Evolutionary conservation across 345 rosid species (phyloP), one percentile per base, ranked within the genome.

Genomic region (Lepidium sativum): DNA sequence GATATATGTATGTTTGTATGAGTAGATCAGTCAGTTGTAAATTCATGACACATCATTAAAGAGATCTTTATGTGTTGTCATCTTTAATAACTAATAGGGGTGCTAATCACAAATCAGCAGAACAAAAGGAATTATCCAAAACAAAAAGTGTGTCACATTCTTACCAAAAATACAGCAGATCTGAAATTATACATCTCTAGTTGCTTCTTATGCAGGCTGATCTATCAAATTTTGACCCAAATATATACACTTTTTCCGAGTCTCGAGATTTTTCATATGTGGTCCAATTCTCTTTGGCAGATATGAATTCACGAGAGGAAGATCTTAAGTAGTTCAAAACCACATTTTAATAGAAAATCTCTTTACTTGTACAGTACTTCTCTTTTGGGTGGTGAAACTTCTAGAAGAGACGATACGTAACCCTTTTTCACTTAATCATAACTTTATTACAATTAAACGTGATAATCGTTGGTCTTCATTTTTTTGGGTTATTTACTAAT

Each of bases 341-440:
- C 34, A 62, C 9, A 17, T 5, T 38, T 25, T 34, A 5, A 2
- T 34, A 6, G 15, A 49, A 49, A 51, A 12, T 39, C 41, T 52
- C 21, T 52, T 52, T 27, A 65, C 41, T 65, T 64, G 31, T 51
- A 64, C 25, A 7, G 41, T 65, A 37, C 57, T 21, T 48, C 11
- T 45, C 43, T 32, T 45, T 31, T n/a, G 10, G 32, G 33, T 49
- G 48, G 50, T 38, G 29, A 63, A 50, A 2, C 50, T 25, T 64
- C 6, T 63, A 63, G 38, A 63, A 49, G 15, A 23, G 12, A 4
- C 13, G 8, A 12, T 17, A 32, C 32, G 6, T 2, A 18, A 9
- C 2, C 1, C 1, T 1, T 1, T 1, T 20, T 20, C 2, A 20
- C 2, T 20, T n/a, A n/a, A 20, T 2, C 2, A 20, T 20, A 2